Percentiles rank a stretch among this genome's conserved stretches.
phyloP scores from a whole-genome alignment of 2,329 filamentous ascomycete genomes.

The Sordariomycetes sp. region DNA sequence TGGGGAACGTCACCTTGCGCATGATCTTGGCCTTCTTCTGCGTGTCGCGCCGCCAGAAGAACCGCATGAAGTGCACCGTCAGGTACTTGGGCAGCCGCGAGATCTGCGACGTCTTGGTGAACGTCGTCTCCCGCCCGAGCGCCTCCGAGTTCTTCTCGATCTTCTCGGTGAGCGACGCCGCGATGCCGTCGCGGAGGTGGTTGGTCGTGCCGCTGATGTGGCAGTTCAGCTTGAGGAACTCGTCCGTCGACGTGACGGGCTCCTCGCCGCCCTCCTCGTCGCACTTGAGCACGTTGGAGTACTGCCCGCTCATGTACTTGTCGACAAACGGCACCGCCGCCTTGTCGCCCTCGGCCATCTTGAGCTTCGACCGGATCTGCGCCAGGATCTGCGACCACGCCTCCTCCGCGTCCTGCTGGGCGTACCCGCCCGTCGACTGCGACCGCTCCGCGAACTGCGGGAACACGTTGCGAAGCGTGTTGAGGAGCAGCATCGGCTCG shows the following conservation, averaged over 20 bases:
- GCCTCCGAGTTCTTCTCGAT: conserved; percentile 80
- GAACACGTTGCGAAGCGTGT: conserved; percentile 65
- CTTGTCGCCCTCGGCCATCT: conserved; percentile 36
- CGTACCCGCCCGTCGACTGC: conserved; percentile 72
- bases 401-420: conserved; percentile 98
- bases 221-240: conserved; percentile 89
- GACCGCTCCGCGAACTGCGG: conserved; percentile 90
- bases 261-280: conserved; percentile 69
- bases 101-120: conserved; percentile 87
- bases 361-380: conserved; percentile 69
- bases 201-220: conserved; percentile 85
- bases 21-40: conserved; percentile 99
- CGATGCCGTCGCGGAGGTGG: conserved; percentile 80
- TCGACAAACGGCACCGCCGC: conserved; percentile 67
- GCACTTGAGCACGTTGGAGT: conserved; percentile 69
- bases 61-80: conserved; percentile 93
- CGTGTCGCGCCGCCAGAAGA: conserved; percentile 93
- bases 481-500: conserved; percentile 71
- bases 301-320: conserved; percentile 77
- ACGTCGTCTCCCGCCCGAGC: conserved; percentile 67
- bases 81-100: conserved; percentile 88
- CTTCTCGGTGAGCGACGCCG: conserved; percentile 73
- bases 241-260: conserved; percentile 55
- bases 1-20: conserved; percentile 94
- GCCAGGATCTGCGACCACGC: conserved; percentile 94